phyloP scores from a whole-genome alignment of 345 rosid species.

The Lenwebbia sp. region DNA sequence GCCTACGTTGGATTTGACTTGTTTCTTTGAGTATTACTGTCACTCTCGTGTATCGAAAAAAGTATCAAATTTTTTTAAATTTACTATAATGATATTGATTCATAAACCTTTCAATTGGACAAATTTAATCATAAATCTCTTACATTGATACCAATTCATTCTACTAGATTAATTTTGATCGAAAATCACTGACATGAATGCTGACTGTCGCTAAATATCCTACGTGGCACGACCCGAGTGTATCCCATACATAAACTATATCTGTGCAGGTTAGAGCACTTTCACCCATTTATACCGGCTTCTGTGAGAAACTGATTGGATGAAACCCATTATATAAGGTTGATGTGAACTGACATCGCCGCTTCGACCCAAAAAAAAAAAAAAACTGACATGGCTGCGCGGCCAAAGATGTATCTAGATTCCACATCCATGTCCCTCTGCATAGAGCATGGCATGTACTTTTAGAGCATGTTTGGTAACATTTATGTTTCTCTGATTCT shows the following conservation, averaged over 20 bases:
- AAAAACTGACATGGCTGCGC: rapidly evolving
- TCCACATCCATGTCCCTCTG: not conserved
- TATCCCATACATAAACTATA: not conserved
- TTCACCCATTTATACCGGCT: not conserved
- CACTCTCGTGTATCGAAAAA: no score
- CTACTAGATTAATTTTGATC: no score
- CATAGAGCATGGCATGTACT: not conserved
- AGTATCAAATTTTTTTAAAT: no score
- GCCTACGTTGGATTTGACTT: not conserved
- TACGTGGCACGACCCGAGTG: no score
- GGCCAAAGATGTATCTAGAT: not conserved
- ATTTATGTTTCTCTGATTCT: no score
- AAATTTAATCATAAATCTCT: no score
- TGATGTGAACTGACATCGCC: not conserved
- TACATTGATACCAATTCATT: no score
- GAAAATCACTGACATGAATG: no score
- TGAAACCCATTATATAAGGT: not conserved
- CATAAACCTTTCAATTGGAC: no score
- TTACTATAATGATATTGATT: no score
- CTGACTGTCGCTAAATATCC: no score
- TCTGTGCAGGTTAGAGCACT: rapidly evolving
- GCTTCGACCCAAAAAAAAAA: no score
- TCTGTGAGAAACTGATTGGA: not conserved
- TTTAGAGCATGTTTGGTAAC: not conserved
- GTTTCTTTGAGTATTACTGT: not conserved